Evolutionary conservation across 148 eudicot species (phyloP).

Genomic region (Cornus suecica): DNA sequence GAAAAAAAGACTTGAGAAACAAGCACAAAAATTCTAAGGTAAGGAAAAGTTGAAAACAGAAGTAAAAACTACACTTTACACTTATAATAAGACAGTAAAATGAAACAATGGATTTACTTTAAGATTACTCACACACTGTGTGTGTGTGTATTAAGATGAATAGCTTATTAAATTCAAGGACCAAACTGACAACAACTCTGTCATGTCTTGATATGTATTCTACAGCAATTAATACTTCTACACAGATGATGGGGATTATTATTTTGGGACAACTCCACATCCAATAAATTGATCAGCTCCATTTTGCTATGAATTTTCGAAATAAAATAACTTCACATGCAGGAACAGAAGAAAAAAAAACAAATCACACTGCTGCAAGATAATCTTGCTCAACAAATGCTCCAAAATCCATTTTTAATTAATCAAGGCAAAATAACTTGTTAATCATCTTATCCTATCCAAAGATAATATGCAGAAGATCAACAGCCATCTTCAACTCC

Average conservation of each 20-base stretch:
- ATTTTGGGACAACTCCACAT: neutral
- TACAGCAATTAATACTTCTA: neutral
- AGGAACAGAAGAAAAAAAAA: neutral
- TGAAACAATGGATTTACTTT: no score
- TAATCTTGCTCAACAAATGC: neutral
- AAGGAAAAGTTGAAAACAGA: neutral
- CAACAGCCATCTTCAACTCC: neutral
- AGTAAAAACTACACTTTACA: conserved; percentile 6
- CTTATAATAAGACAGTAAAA: neutral
- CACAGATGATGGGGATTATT: neutral
- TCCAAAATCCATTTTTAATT: neutral
- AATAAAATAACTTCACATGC: neutral
- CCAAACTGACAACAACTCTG: neutral
- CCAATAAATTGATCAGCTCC: neutral
- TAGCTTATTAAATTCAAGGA: no score
- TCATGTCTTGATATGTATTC: neutral
- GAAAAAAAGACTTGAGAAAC: neutral
- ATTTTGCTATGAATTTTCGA: neutral
- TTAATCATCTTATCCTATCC: neutral
- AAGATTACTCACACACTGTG: no score
- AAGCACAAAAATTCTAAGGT: neutral
- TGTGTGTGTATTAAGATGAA: neutral
- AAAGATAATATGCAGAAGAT: neutral
- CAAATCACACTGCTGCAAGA: neutral
- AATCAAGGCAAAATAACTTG: neutral